phyloP scores from a whole-genome alignment of 352 stramenopile genomes.

The Blastocystis sp. region DNA sequence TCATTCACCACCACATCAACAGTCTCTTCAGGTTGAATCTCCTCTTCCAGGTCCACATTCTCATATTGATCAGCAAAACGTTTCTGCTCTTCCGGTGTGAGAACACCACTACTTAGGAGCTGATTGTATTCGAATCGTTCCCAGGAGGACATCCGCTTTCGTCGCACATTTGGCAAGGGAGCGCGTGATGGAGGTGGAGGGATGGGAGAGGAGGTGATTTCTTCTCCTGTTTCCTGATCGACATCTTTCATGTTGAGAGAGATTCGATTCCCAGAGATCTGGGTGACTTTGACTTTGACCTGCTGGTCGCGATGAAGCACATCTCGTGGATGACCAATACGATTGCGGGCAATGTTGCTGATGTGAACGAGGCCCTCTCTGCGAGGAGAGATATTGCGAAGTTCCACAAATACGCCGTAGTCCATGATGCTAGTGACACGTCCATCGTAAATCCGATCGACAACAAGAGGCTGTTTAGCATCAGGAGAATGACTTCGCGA shows the following conservation, averaged over 20 bases:
- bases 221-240: conserved; percentile 84
- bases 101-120: conserved; percentile 90
- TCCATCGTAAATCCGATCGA: conserved; percentile 88
- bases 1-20: conserved; percentile 89
- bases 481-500: background rate
- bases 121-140: conserved; percentile 93
- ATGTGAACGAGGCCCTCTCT: conserved; percentile 87
- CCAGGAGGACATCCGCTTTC: conserved; percentile 85
- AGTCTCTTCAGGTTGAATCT: conserved; percentile 68
- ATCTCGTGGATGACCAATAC: conserved; percentile 78
- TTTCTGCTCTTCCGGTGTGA: conserved; percentile 88
- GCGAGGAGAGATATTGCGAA: conserved; percentile 70
- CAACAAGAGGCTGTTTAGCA: background rate
- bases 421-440: conserved; percentile 86
- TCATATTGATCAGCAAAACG: conserved; percentile 69
- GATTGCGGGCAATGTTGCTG: conserved; percentile 78
- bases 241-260: conserved; percentile 90
- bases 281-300: conserved; percentile 84
- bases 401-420: conserved; percentile 90
- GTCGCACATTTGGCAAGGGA: conserved; percentile 65
- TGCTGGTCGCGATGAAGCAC: conserved; percentile 77
- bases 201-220: conserved; percentile 72
- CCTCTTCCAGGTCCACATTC: conserved; percentile 78
- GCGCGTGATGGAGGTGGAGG: background rate
- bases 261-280: conserved; percentile 73